phyloP scores from a whole-genome alignment of 192 early-diverging fungal genomes.

The Kappamyces sp. region DNA sequence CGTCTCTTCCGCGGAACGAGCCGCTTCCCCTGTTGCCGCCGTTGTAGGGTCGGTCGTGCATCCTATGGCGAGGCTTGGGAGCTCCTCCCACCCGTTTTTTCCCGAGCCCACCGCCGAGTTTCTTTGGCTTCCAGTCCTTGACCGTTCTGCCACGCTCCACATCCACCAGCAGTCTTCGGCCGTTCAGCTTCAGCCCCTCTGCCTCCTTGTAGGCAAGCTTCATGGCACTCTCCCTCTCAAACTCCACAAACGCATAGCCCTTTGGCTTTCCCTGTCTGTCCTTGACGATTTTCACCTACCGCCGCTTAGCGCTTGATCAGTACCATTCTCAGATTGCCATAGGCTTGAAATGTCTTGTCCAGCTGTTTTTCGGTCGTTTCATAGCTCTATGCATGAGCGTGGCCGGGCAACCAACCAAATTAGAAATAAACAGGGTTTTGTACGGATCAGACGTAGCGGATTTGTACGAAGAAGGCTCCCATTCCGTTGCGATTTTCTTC shows the following conservation, averaged over 20 bases:
- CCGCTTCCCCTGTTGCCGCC: too few species aligned
- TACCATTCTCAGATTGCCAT: constrained; percentile 76
- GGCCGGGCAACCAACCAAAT: constrained; percentile 50
- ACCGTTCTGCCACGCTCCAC: constrained; percentile 96
- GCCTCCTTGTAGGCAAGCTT: constrained; percentile 76
- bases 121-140: constrained; percentile 85
- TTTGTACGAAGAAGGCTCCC: constrained; percentile 70
- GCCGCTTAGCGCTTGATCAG: constrained; percentile 3
- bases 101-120: constrained; percentile 78
- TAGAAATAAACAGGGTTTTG: constrained; percentile 84
- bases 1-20: too few species aligned
- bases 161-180: constrained; percentile 81
- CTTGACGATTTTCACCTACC: constrained; percentile 65
- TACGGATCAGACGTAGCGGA: constrained; percentile 78
- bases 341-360: constrained; percentile 67
- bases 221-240: constrained; percentile 80
- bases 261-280: constrained; percentile 64
- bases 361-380: constrained; percentile 72
- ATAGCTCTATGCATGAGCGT: constrained; percentile 42
- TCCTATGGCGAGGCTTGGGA: too few species aligned
- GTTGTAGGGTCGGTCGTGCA: too few species aligned
- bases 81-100: constrained; percentile 52
- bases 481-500: constrained; percentile 41
- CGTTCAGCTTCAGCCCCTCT: constrained; percentile 81
- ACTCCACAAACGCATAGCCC: constrained; percentile 96